phyloP scores from a whole-genome alignment of 768 basidiomycete genomes.

The Xerocomellus dryophilus region DNA sequence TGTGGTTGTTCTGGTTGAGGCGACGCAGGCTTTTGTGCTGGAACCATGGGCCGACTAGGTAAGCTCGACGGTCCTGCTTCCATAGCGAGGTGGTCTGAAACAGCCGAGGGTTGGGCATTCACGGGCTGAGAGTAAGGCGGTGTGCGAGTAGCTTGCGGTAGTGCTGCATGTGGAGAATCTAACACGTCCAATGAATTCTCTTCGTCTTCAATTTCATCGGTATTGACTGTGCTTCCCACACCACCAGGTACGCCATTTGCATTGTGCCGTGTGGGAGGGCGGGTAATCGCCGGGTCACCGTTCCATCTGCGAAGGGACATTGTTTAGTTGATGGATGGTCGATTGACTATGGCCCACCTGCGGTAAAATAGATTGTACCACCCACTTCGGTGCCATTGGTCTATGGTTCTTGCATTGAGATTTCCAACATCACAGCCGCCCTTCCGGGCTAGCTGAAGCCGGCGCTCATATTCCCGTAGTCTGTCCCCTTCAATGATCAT shows the following conservation, averaged over 20 bases:
- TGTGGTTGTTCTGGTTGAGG: conserved; percentile 39
- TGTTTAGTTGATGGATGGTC: neutral
- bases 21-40: conserved; percentile 10
- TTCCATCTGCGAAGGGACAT: conserved; percentile 48
- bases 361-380: conserved; percentile 76
- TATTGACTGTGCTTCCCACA: conserved; percentile 33
- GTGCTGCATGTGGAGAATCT: conserved; percentile 28
- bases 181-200: conserved; percentile 45
- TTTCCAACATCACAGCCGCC: conserved; percentile 69
- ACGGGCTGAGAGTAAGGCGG: conserved; percentile 22
- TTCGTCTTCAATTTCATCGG: conserved; percentile 53
- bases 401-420: conserved; percentile 67
- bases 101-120: conserved; percentile 10
- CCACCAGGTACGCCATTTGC: conserved; percentile 26
- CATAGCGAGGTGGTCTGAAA: conserved; percentile 14
- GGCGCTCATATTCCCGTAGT: conserved; percentile 68
- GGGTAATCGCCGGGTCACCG: conserved; percentile 59
- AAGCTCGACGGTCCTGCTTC: conserved; percentile 24
- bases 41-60: conserved; percentile 11
- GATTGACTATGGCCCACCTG: conserved; percentile 40
- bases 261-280: conserved; percentile 42
- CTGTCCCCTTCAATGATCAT: conserved; percentile 59
- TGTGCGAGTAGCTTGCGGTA: conserved; percentile 26
- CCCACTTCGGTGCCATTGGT: conserved; percentile 74
- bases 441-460: conserved; percentile 62